Base-by-base conservation (phyloP, 805 yeast species). In the Zygoascus bituminiphila region DNA sequence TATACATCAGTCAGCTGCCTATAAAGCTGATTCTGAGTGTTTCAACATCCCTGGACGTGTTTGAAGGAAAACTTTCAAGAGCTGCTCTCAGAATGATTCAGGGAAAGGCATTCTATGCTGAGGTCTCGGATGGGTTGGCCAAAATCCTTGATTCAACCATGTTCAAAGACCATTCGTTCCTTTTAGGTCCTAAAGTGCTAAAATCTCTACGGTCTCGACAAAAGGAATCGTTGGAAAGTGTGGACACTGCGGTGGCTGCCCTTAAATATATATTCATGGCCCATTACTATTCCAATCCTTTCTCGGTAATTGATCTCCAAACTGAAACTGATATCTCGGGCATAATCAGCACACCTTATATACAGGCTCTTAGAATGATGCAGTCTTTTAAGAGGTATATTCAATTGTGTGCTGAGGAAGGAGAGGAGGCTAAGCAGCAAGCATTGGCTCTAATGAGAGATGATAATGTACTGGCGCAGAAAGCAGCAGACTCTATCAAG, bases 241-340 rank as follows among this genome's bases (percentile, higher is more conserved):
- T 59, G 7, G 53, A 55, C 49, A 45, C 62, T 15, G 52, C 57
- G 46, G 25, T 51, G 17, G 48, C 61, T 17, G 50, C 61, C 2
- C 41, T 65, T 31, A 50, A 59, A 45, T 68, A 69, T 40, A 57
- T 62, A 1, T 50, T 56, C 42, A 62, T 69, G 62, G 54, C 65
- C 2, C 66, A 65, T 44, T 69, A 56, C 52, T 65, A 63, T 22
- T 62, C 71, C 9, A 64, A 66, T 42, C 71, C 72, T 1, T 57
- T 68, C 20, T 56, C 67, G 1, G 35, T 59, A 9, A 24, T 41
- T 2, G 35, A 2, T 46, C 58, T 24, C 15, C 26, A 17, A 10
- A 35, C 29, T 4, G 33, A 19, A 23, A 14, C 10, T 8, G 44
- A 26, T 24, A 8, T 23, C 25, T n/a, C 20, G 39, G 17, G 12